Evolutionary conservation across 1,139 yeast genomes (phyloP), one percentile per base, ranked within the genome.

Genomic region (Taiozyma onychis): DNA sequence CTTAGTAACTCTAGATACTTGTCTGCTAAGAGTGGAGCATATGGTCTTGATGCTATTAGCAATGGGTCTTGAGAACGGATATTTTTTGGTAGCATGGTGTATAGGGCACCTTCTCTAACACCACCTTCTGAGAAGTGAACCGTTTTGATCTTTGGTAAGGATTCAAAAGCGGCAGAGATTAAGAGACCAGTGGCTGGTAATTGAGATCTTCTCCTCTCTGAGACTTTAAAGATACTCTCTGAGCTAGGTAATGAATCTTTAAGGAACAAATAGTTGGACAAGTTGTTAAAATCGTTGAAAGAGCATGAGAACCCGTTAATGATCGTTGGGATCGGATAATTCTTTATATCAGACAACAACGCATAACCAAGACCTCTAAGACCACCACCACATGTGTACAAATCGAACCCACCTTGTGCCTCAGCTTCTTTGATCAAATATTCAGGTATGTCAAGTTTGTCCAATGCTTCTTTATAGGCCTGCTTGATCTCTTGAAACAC

Each of bases 121-220:
- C 88, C 88, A 54, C 88, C 88, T 61, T 83, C 88, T 51, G 83
- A 76, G 62, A 83, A 83, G 56, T 81, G 77, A 28, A 83, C 75
- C 3, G 83, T 77, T 54, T 78, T 78, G 42, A 82, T 71, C 39
- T 68, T 70, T n/a, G 88, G 87, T 42, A 81, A 64, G 1, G 81
- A 74, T 54, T 76, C 78, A 55, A 80, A 72, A 1, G 83, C 80
- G 0, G 85, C 85, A 28, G 80, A 72, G 52, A 81, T 71, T n/a
- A 83, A 63, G 26, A 82, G 60, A 1, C 85, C 81, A 27, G 82
- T 84, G 0, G 87, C 84, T 4, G 88, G 87, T 39, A 83, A 66
- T 62, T 83, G 88, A 43, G 71, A 67, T 37, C 81, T 80, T 55
- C 88, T 71, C 56, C 83, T 72, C 42, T 80, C 82, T 11, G 86